Evolutionary conservation across 139 green algal species (phyloP), one percentile per base, ranked within the genome.

Genomic region (Volvox reticuliferus): DNA sequence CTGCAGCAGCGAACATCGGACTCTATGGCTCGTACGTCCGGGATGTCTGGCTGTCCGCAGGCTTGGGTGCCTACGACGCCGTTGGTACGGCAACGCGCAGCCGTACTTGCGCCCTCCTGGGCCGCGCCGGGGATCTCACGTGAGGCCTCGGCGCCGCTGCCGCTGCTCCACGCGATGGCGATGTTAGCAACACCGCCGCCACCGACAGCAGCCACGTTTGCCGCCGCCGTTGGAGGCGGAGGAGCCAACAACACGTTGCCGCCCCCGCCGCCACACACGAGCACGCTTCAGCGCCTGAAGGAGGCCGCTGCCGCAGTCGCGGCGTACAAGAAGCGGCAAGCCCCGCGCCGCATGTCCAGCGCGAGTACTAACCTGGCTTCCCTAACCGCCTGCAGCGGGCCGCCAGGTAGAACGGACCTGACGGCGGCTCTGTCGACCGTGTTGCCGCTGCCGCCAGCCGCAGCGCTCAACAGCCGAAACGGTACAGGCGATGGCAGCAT

Each of bases 161-260:
- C 19, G 73, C 73, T 79, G 73, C 73, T 79, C 14, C 73, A 79
- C 73, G 73, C 73, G 28, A 19, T 79, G 73, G 73, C 73, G 28
- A 19, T 79, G 73, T n/a, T 28, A 12, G 67, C 73, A 32, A 44
- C 16, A 21, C 28, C 73, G 9, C 16, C 13, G 73, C 24, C 73
- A 18, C 73, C 28, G 73, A 6, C 19, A 32, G 6, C 2, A 5
- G 73, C 24, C 16, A 9, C 22, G 9, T 28, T 14, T 28, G 67
- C 3, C 67, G 67, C 22, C 67, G 67, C 22, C 67, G 67, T 26
- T 28, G 67, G 67, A 75, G 67, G 22, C 12, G 67, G 67, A 26
- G 67, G 67, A 26, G 67, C 24, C 12, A 12, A 32, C 67, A 28
- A 2, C 67, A 12, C 24, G 2, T 75, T 32, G 22, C 22, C 22